Conservation (phyloP, 2,329 filamentous ascomycete genomes). For the Westerdykella aurantiaca region DNA sequence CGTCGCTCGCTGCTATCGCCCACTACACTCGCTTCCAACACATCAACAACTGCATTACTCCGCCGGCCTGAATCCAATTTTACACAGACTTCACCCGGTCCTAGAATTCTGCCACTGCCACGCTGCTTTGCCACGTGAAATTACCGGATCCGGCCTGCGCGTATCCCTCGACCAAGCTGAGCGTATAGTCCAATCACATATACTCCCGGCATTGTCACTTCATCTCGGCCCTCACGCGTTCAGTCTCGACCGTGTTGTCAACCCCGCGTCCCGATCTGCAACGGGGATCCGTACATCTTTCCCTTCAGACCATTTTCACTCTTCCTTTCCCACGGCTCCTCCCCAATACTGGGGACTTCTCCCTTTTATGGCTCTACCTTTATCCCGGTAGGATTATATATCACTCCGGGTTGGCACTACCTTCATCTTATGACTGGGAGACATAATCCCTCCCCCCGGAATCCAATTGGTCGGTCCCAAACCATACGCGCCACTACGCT, state of each 20-base stretch:
- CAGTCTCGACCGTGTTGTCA: constrained; percentile 16
- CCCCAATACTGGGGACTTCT: constrained; percentile 1
- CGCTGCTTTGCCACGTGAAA: constrained; percentile 5
- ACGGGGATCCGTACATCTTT: constrained; percentile 16
- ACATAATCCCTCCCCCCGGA: constrained; percentile 7
- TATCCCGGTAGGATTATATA: constrained; percentile 2
- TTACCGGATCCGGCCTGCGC: constrained; percentile 19
- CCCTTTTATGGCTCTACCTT: constrained; percentile 8
- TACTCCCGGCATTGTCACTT: constrained; percentile 23
- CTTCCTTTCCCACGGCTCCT: constrained; percentile 1
- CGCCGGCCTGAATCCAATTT: background rate
- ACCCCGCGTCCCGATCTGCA: constrained; percentile 24
- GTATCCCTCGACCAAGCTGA: constrained; percentile 14
- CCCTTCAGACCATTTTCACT: background rate
- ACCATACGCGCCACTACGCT: constrained; percentile 5
- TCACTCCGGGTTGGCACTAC: constrained; percentile 1
- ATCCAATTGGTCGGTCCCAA: constrained; percentile 4
- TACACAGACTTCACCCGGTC: background rate
- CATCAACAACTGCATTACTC: too few species aligned
- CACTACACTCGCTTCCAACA: constrained; percentile 16
- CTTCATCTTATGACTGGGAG: constrained; percentile 5
- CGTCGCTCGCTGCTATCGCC: constrained; percentile 17
- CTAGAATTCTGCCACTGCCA: too few species aligned
- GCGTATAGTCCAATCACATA: constrained; percentile 16
- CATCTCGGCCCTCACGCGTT: constrained; percentile 30